A percentile compares a stretch with the other conserved stretches of the same genome.
Evolutionary conservation across 1,139 yeast genomes (phyloP).

Genomic region (Petasospora rhodanensis): DNA sequence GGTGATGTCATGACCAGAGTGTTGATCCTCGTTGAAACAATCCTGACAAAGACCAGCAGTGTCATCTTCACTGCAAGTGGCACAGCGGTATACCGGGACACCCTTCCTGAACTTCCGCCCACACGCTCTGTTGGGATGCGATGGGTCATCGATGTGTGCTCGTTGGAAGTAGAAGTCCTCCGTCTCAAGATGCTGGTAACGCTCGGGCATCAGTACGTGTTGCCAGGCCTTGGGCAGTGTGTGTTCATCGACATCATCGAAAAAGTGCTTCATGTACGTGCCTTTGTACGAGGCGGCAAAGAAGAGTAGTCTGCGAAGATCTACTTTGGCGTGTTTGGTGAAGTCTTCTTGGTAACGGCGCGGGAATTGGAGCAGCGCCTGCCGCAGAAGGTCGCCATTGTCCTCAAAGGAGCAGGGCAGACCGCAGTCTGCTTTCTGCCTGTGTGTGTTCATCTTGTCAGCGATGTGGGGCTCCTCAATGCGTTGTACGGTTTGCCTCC

Average conservation of each 20-base stretch:
- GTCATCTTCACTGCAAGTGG: constrained; percentile 81
- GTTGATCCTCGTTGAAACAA: constrained; percentile 71
- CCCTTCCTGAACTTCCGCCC: constrained; percentile 73
- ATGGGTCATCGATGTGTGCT: constrained; percentile 37
- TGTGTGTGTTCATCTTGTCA: no score
- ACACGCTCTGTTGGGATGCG: constrained; percentile 71
- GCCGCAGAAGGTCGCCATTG: constrained; percentile 21
- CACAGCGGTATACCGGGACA: constrained; percentile 82
- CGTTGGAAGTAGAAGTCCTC: constrained; percentile 24
- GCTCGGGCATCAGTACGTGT: constrained; percentile 29
- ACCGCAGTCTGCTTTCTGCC: no score
- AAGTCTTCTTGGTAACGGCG: constrained; percentile 19
- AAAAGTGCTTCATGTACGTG: constrained; percentile 42
- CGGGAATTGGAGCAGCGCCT: constrained; percentile 24
- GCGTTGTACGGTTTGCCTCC: no score
- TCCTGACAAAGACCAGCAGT: constrained; percentile 80
- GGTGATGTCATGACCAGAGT: constrained; percentile 71
- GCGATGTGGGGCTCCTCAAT: no score
- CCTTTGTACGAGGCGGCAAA: constrained; percentile 50
- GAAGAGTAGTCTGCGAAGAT: constrained; percentile 47
- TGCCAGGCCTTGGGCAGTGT: constrained; percentile 29
- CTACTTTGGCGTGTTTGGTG: constrained; percentile 19
- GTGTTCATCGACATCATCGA: constrained; percentile 36
- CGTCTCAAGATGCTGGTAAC: constrained; percentile 20
- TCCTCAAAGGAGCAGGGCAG: constrained; percentile 10